These are phyloP conservation scores for Sphenostylis stenocarpa DNA, from an alignment of 306 rosid species.

Conservation along the genomic window DNA sequence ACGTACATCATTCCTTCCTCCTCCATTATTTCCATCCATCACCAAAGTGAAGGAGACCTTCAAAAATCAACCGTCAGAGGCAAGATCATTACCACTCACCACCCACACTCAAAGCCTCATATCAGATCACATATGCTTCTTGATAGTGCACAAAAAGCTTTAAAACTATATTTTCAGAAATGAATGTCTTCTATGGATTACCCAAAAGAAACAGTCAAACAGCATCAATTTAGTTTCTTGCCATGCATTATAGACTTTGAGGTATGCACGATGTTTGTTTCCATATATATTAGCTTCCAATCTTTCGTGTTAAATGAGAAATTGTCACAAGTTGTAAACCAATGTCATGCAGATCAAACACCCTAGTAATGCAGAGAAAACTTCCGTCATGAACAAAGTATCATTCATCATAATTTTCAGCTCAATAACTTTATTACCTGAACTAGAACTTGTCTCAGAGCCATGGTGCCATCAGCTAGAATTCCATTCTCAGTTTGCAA, in stretches of 20 bases:
- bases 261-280: not conserved
- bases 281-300: too few relatives aligned
- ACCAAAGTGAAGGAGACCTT: not conserved
- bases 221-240: not conserved
- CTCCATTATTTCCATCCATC: not conserved
- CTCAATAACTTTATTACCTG: constrained; percentile 54
- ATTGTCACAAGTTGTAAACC: not conserved
- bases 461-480: constrained; percentile 59
- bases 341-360: not conserved
- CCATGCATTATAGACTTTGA: not conserved
- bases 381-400: not conserved
- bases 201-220: constrained; percentile 1
- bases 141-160: constrained; percentile 1
- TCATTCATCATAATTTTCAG: not conserved
- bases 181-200: not conserved
- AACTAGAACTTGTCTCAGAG: constrained; percentile 65
- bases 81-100: not conserved
- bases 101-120: not conserved
- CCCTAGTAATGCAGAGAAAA: not conserved
- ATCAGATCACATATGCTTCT: not conserved
- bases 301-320: not conserved
- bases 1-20: not conserved
- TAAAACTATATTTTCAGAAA: not conserved
- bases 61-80: not conserved
- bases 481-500: constrained; percentile 73